Conservation (phyloP, 345 rosid genomes). For the Hibiscus syriacus region DNA sequence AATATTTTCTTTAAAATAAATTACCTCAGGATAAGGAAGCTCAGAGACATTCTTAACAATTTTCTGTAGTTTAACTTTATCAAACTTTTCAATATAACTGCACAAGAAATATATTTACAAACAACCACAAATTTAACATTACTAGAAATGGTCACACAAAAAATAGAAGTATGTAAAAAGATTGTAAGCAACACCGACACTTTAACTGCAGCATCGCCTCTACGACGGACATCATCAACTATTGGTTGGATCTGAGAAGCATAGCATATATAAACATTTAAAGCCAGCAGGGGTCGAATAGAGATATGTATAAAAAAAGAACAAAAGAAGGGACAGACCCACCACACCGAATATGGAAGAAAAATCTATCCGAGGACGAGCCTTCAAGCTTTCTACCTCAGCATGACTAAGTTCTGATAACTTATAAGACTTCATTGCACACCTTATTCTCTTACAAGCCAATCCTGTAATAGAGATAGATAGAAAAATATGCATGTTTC, state of each 20-base stretch:
- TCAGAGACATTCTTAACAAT: constrained; percentile 53
- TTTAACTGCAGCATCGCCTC: constrained; percentile 29
- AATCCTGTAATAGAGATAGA: constrained; percentile 19
- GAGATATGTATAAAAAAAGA: background rate
- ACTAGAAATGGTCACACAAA: background rate
- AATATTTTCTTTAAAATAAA: background rate
- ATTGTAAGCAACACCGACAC: constrained; percentile 29
- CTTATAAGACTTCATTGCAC: too few species aligned
- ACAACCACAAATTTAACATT: background rate
- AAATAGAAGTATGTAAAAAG: background rate
- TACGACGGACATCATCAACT: constrained; percentile 58
- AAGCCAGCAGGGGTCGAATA: background rate
- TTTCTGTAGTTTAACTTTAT: constrained; percentile 55
- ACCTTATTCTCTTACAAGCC: constrained; percentile 9
- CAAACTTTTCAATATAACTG: constrained; percentile 75
- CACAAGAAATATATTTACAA: constrained; percentile 6
- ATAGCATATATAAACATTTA: background rate
- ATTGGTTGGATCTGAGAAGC: constrained; percentile 57
- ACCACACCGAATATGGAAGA: too few species aligned
- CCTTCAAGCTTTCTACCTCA: too few species aligned
- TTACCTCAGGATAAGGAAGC: too few species aligned
- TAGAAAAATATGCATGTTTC: background rate
- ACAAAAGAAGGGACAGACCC: constrained; percentile 5
- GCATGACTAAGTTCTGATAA: too few species aligned
- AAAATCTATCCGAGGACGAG: too few species aligned